Conservation (phyloP, 2,329 filamentous ascomycete genomes). For the Pseudogymnoascus sp. region DNA sequence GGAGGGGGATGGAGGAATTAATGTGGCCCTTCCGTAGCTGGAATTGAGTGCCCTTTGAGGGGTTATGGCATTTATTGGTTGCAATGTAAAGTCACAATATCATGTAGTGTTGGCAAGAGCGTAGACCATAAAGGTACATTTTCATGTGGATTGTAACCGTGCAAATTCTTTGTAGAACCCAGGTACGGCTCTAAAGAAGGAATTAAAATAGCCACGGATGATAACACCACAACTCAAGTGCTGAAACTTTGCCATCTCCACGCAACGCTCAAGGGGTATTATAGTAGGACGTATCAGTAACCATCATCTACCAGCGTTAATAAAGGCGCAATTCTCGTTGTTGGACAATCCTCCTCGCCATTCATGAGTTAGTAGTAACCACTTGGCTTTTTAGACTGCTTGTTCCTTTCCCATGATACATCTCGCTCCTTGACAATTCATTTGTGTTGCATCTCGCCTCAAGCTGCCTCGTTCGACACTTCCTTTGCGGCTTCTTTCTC, state of each 20-base stretch:
- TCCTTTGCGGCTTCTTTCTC: slow-evolving; percentile 10
- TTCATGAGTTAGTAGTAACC: background rate
- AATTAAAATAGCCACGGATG: background rate
- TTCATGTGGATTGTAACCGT: background rate
- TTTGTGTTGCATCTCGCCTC: background rate
- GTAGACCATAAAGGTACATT: background rate
- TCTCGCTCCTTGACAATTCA: background rate
- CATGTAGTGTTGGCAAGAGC: background rate
- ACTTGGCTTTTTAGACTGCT: background rate
- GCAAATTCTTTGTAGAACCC: background rate
- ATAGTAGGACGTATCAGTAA: background rate
- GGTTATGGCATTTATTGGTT: background rate
- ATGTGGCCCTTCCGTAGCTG: background rate
- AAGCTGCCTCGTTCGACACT: background rate
- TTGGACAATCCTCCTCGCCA: background rate
- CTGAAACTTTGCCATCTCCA: background rate
- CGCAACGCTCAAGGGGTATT: background rate
- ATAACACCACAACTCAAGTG: background rate
- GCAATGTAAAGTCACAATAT: background rate
- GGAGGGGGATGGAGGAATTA: background rate
- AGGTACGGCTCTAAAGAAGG: background rate
- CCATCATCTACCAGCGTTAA: background rate
- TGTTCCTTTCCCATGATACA: background rate
- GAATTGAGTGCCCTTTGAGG: background rate
- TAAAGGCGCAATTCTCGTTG: background rate